Conservation (phyloP, 805 yeast genomes). For the Candida berthetii region DNA sequence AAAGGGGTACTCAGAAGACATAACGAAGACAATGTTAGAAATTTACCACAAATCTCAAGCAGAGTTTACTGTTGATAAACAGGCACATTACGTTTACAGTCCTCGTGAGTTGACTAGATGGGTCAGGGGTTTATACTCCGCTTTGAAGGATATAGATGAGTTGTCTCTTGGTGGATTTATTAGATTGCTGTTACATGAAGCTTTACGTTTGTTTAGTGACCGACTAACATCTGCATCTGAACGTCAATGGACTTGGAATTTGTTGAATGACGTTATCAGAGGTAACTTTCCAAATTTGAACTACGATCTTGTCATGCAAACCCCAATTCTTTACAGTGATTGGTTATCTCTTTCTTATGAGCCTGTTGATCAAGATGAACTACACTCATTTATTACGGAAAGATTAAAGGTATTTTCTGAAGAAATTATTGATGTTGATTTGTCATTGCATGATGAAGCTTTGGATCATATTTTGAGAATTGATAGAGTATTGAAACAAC, state of each 20-base stretch:
- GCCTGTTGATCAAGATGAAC: slow-evolving; percentile 41
- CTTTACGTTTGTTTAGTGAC: slow-evolving; percentile 70
- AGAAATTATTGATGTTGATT: slow-evolving; percentile 58
- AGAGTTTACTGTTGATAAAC: slow-evolving; percentile 29
- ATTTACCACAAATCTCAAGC: slow-evolving; percentile 43
- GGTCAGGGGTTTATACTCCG: slow-evolving; percentile 67
- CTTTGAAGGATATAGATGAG: slow-evolving; percentile 30
- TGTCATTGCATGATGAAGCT: slow-evolving; percentile 63
- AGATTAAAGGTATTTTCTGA: slow-evolving; percentile 69
- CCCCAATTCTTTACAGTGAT: slow-evolving; percentile 61
- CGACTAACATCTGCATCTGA: slow-evolving; percentile 47
- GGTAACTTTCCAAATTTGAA: slow-evolving; percentile 42
- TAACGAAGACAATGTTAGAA: slow-evolving; percentile 63
- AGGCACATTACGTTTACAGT: slow-evolving; percentile 67
- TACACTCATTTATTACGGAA: slow-evolving; percentile 51
- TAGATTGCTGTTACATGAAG: slow-evolving; percentile 79
- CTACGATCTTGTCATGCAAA: slow-evolving; percentile 24
- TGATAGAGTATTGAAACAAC: slow-evolving; percentile 76
- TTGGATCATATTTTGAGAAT: slow-evolving; percentile 72
- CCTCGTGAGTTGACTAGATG: slow-evolving; percentile 92
- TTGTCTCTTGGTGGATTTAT: slow-evolving; percentile 38
- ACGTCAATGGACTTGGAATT: slow-evolving; percentile 38
- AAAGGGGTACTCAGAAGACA: slow-evolving; percentile 40
- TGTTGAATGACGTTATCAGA: slow-evolving; percentile 26
- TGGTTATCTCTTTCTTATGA: slow-evolving; percentile 68